These are phyloP conservation scores for Paraphoma sp. DNA, from an alignment of 2,329 filamentous ascomycete species.

Conservation along the genomic window DNA sequence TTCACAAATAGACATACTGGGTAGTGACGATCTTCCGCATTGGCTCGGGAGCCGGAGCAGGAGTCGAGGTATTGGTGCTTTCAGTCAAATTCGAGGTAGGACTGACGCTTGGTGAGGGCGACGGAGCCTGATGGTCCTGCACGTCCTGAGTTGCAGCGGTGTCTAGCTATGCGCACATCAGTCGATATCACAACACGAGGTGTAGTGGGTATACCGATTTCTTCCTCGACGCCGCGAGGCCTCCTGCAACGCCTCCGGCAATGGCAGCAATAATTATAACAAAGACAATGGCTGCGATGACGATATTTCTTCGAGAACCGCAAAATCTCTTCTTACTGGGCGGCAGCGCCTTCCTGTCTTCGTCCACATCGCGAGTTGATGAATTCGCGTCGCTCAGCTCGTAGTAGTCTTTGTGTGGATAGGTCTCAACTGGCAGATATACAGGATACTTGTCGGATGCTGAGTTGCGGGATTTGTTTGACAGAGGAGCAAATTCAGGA, in stretches of 20 bases:
- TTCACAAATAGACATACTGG: not conserved
- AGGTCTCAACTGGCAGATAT: too few species aligned
- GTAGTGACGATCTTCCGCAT: not conserved
- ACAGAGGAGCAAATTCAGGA: too few species aligned
- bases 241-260: too few species aligned
- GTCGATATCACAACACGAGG: not conserved
- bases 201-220: not conserved
- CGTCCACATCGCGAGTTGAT: not conserved
- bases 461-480: not conserved
- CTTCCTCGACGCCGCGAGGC: too few species aligned
- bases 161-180: not conserved
- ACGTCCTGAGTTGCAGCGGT: not conserved
- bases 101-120: not conserved
- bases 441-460: not conserved
- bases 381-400: not conserved
- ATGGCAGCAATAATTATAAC: not conserved
- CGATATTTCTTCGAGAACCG: not conserved
- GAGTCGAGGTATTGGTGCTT: not conserved
- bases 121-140: not conserved
- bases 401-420: not conserved
- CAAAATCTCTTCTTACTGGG: not conserved
- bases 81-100: too few species aligned
- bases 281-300: not conserved
- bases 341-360: not conserved
- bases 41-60: not conserved